Evolutionary conservation across 257 asterid species (phyloP).

Genomic region (Primulina huaijiensis): DNA sequence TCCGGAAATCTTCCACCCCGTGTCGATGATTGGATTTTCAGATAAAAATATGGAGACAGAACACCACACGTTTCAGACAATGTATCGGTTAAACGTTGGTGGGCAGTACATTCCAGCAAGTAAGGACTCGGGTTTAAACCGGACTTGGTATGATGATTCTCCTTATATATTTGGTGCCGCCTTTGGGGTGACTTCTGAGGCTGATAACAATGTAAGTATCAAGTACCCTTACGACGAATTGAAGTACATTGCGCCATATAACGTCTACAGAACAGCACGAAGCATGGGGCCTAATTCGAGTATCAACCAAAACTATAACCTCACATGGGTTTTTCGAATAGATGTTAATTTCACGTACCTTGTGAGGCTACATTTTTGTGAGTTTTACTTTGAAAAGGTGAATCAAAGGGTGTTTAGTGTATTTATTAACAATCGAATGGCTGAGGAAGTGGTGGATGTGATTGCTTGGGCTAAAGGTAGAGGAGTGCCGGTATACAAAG

Average conservation of each 20-base stretch:
- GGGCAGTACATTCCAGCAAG: constrained; percentile 50
- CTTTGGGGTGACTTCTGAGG: constrained; percentile 42
- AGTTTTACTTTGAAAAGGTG: constrained; percentile 38
- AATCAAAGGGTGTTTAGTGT: constrained; percentile 63
- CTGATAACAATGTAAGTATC: constrained; percentile 34
- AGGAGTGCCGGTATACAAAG: constrained; percentile 53
- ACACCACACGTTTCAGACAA: constrained; percentile 43
- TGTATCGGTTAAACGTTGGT: constrained; percentile 66
- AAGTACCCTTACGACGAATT: constrained; percentile 35
- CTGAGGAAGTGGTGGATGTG: constrained; percentile 51
- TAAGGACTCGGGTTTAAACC: constrained; percentile 40
- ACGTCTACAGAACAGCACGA: constrained; percentile 50
- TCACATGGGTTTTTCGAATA: constrained; percentile 64
- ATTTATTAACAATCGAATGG: constrained; percentile 54
- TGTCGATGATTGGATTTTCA: constrained; percentile 39
- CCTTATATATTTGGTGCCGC: constrained; percentile 65
- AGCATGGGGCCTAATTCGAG: constrained; percentile 57
- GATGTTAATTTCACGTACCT: constrained; percentile 65
- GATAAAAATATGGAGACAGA: constrained; percentile 30
- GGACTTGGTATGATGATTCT: constrained; percentile 70
- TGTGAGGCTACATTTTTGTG: constrained; percentile 79
- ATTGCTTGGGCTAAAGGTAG: constrained; percentile 44
- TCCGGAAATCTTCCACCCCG: constrained; percentile 52
- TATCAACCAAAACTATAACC: constrained; percentile 51
- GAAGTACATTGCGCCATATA: constrained; percentile 43